Percentiles rank a stretch among this genome's conserved stretches.
These are phyloP conservation scores for Geotrichum bryndzae DNA, from an alignment of 1,139 yeast genomes.

Conservation along the genomic window DNA sequence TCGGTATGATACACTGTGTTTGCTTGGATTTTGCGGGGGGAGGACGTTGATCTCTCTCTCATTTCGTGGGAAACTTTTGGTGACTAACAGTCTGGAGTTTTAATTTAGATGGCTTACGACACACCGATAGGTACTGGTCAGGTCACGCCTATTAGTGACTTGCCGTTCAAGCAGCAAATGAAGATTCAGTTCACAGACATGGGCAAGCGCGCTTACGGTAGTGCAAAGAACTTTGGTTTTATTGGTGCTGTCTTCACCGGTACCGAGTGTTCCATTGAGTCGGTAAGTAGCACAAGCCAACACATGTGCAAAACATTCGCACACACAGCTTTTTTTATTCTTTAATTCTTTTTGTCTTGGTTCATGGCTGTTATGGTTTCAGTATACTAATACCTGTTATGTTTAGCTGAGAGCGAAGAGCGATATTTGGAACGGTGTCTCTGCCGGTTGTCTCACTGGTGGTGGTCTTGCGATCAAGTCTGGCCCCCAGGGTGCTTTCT, in stretches of 20 bases:
- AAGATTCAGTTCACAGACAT: constrained; percentile 85
- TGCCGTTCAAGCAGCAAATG: constrained; percentile 91
- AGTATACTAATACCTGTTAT: neutral
- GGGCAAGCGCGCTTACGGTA: constrained; percentile 78
- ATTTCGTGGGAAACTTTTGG: neutral
- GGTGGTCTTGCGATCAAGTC: constrained; percentile 81
- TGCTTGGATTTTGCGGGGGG: neutral
- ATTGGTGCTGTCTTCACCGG: constrained; percentile 93
- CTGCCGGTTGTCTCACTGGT: constrained; percentile 94
- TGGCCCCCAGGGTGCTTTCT: constrained; percentile 86
- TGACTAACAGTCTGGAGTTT: neutral
- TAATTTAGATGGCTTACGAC: constrained; percentile 57
- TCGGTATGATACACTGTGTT: constrained; percentile 44
- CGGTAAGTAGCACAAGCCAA: constrained; percentile 19
- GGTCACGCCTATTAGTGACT: constrained; percentile 51
- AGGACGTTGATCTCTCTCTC: neutral
- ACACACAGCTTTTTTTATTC: neutral
- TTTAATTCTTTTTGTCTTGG: neutral
- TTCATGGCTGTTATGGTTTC: neutral
- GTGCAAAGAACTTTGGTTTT: constrained; percentile 92
- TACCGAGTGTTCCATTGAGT: constrained; percentile 85
- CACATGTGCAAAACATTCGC: neutral
- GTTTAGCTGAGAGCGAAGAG: constrained; percentile 68
- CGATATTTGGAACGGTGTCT: constrained; percentile 78
- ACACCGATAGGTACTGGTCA: constrained; percentile 61